A percentile compares a stretch with the other conserved stretches of the same genome.
Conservation (phyloP, 805 yeast species). For the Grigorovia humatica region DNA sequence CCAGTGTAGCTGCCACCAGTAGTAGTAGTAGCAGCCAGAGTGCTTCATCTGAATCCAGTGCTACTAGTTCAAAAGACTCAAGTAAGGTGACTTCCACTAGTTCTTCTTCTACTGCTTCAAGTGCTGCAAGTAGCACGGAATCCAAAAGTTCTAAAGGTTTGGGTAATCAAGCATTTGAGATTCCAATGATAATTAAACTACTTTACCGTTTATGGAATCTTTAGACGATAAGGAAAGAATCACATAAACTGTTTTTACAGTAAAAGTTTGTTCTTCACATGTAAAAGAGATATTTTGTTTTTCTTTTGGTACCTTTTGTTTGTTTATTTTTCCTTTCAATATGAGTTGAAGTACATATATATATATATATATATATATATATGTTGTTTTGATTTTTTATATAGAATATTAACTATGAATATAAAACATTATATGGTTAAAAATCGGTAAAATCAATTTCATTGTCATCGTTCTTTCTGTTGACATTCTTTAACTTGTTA, state of each 20-base stretch:
- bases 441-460: constrained; percentile 8
- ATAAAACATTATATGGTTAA: not conserved
- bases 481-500: not conserved
- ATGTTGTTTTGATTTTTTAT: not conserved
- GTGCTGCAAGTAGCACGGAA: constrained; percentile 14
- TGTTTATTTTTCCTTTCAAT: too few species aligned
- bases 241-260: too few species aligned
- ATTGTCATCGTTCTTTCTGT: not conserved
- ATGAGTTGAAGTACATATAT: too few species aligned
- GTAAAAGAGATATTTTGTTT: not conserved
- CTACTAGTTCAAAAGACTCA: not conserved
- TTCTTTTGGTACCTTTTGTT: not conserved
- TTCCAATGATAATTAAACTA: constrained; percentile 16
- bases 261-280: not conserved
- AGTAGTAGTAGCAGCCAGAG: constrained; percentile 10
- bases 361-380: too few species aligned
- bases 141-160: constrained; percentile 14
- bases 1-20: constrained; percentile 5
- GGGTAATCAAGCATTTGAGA: constrained; percentile 10
- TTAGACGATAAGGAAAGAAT: too few species aligned
- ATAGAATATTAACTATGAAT: too few species aligned
- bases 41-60: constrained; percentile 6
- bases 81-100: constrained; percentile 6
- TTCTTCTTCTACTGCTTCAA: constrained; percentile 4
- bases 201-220: constrained; percentile 12